Evolutionary conservation across 257 asterid genomes (phyloP).

Genomic region (Plantago elongata): DNA sequence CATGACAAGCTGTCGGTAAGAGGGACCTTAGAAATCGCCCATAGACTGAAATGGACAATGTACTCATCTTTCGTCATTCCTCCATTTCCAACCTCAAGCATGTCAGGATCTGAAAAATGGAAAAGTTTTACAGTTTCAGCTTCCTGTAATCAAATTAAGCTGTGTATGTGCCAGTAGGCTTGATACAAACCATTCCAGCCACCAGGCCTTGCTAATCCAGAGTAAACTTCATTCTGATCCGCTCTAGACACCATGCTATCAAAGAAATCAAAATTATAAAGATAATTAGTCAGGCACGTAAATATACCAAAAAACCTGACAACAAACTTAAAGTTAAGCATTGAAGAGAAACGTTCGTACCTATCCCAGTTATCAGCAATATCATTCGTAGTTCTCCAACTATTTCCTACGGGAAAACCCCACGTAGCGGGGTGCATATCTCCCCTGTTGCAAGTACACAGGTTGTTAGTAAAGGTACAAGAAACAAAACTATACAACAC

Average conservation of each 20-base stretch:
- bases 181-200: constrained; percentile 83
- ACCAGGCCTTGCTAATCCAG: constrained; percentile 81
- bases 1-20: neutral
- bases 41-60: constrained; percentile 73
- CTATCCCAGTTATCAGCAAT: constrained; percentile 79
- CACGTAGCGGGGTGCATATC: constrained; percentile 91
- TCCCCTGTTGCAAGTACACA: constrained; percentile 52
- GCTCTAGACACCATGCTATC: constrained; percentile 85
- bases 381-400: constrained; percentile 94
- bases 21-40: constrained; percentile 86
- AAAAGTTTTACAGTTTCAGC: constrained; percentile 14
- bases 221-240: constrained; percentile 83
- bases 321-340: neutral
- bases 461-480: neutral
- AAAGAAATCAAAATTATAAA: constrained; percentile 10
- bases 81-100: constrained; percentile 98
- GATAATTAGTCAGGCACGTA: neutral
- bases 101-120: constrained; percentile 66
- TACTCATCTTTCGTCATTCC: constrained; percentile 87
- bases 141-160: neutral
- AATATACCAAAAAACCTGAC: neutral
- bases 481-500: neutral
- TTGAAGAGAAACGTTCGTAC: constrained; percentile 24
- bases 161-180: too few species aligned
- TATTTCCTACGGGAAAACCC: constrained; percentile 68